Evolutionary conservation across 495 filamentous ascomycete genomes (phyloP), one percentile per base, ranked within the genome.

Genomic region (Lindgomyces ingoldianus): DNA sequence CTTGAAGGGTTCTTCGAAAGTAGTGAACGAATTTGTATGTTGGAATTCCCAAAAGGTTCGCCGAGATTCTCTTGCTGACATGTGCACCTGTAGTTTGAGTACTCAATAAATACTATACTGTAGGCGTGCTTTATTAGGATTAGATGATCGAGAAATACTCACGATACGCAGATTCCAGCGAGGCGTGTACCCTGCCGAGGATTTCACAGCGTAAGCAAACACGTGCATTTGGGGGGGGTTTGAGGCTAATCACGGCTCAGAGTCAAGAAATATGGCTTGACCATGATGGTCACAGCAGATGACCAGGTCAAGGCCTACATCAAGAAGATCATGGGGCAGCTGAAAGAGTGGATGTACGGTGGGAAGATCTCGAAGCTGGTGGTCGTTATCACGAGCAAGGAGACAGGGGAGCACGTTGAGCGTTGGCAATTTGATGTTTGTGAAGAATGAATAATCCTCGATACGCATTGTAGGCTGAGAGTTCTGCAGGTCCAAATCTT

Each of bases 241-340:
- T 18, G 30, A 21, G 25, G 26, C 57, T 27, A 57, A 44, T 55
- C 10, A 1, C 1, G 8, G 6, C 27, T 8, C 55, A 89, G 87
- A 22, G 91, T 98, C 70, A 98, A 98, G 78, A 98, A 98, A 81
- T 98, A 98, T 86, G 95, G 95, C 70, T 86, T 98, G 68, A 98
- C 96, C 72, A 98, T 98, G 91, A 89, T 97, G 41, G 91, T 97
- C 39, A 91, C 94, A 18, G 86, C 90, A 60, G 94, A 98, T 77
- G 94, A 98, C 79, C 92, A 98, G 75, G 94, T 98, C 69, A 95
- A 96, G 79, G 91, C 93, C 52, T 98, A 98, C 76, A 95, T 96
- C 81, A 96, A 95, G 79, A 96, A 94, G 79, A 96, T 97, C 77
- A 97, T 96, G 91, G 89, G 87, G 3, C 92, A 96, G 77, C 84